Base-by-base conservation (phyloP, 345 rosid species). In the Euphorbia lathyris region DNA sequence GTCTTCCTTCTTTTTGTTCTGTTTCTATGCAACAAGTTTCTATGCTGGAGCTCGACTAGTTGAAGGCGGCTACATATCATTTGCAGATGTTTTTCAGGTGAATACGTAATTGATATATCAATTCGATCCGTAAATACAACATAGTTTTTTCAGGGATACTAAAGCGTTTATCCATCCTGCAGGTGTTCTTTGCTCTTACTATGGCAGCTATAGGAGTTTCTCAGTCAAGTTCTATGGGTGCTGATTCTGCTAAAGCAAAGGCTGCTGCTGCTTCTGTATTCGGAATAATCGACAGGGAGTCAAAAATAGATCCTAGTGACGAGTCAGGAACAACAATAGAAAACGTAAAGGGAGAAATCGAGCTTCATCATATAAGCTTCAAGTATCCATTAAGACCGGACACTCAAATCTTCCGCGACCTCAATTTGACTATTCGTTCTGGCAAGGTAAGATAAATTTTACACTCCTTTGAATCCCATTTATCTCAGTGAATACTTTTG, bases 151-250 rank as follows among this genome's bases (percentile, higher is more conserved):
- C 16, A 16, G 5, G 26, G 19, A 30, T 38, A n/a, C 7, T 60
- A 20, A 65, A n/a, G 3, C 20, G 1, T 22, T 16, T 19, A 22
- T 43, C 50, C 22, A 36, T 16, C 23, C 42, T 72, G 66, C 68
- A 81, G 84, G 84, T 83, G 63, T 81, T 83, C 72, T 81, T 76
- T 43, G 74, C 81, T 56, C 72, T 83, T 47, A 65, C 77, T 9
- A 42, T 72, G 79, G 56, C 84, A 55, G 82, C 84, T 4, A 27
- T 69, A 3, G 78, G 74, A 34, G 17, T 81, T 51, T 61, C 83
- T 51, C 79, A 74, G 56, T 68, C 84, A 34, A 58, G 83, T 72
- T 63, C 78, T 23, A 52, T 83, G 26, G 74, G 76, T 34, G 58
- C 83, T 6, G 84, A 83, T 74, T 13, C 81, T 19, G 43, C 74